Evolutionary conservation across 1,284 basidiomycete species (phyloP), one percentile per base, ranked within the genome.

Genomic region (Tausonia pullulans): DNA sequence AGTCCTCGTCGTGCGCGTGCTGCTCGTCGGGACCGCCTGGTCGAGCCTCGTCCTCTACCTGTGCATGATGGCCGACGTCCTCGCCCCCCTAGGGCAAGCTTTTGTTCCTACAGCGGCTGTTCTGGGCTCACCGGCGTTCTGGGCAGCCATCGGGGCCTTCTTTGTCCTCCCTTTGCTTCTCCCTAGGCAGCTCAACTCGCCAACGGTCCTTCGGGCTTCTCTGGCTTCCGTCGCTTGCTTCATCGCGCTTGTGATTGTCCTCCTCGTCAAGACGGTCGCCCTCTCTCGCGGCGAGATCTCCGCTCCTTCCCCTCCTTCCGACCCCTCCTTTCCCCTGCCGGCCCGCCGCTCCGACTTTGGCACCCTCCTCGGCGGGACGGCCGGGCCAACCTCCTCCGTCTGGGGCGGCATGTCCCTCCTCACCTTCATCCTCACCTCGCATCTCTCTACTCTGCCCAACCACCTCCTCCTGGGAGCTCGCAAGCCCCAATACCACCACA

Each of bases 401-500:
- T 65, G 63, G 63, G 63, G 63, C 40, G 63, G 63, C 7, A 60
- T 65, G 39, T 51, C 76, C 11, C 71, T 74, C 9, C 69, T 77
- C 7, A 71, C 74, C 3, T 69, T 77, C 60, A 73, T 76, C 67
- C 71, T 76, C 66, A 72, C 74, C 5, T 75, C 76, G 4, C 76
- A 77, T 55, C 63, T 76, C 55, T 74, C 74, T 59, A 77, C 75
- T 0, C 69, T 78, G 2, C 73, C 74, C 3, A 73, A 76, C 39
- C 75, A 78, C 61, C 63, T 27, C 27, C 27, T 27, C 27, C 27
- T 27, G 27, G 27, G 27, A 27, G 27, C 27, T 27, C 27, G 27
- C 27, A 27, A 27, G 27, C 27, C 27, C 27, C 27, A 27, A 27
- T 27, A 27, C 27, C 27, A 27, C 27, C 27, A 27, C 27, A 27